Percentiles rank a stretch among this genome's conserved stretches.
phyloP scores from a whole-genome alignment of 2,329 filamentous ascomycete genomes.

The Cercospora zeina region DNA sequence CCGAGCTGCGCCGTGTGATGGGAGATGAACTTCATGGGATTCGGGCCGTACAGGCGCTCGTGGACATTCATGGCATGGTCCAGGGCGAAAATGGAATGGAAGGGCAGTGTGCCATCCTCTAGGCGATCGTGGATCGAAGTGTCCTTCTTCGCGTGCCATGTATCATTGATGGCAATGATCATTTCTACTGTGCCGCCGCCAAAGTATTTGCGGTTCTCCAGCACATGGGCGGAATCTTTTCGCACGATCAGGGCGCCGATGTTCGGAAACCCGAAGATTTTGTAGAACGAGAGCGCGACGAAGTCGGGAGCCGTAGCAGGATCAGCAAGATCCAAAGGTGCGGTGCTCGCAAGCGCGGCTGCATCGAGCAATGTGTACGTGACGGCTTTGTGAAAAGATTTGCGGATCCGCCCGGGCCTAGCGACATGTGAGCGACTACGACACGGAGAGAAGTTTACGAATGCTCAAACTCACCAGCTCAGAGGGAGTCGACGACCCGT shows the following conservation, averaged over 20 bases:
- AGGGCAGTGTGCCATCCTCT: slow-evolving; percentile 67
- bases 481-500: slow-evolving; percentile 42
- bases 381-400: slow-evolving; percentile 39
- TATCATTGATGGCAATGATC: slow-evolving; percentile 55
- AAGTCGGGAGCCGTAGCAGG: slow-evolving; percentile 59
- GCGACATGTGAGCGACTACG: slow-evolving; percentile 27
- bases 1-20: slow-evolving; percentile 59
- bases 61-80: slow-evolving; percentile 61
- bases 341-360: slow-evolving; percentile 65
- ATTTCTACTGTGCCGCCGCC: slow-evolving; percentile 67
- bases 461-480: slow-evolving; percentile 34
- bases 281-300: slow-evolving; percentile 62
- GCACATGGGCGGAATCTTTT: slow-evolving; percentile 56
- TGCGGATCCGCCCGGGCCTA: slow-evolving; percentile 40
- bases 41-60: slow-evolving; percentile 57
- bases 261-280: slow-evolving; percentile 67
- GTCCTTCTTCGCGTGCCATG: slow-evolving; percentile 58
- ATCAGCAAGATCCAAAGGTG: slow-evolving; percentile 57
- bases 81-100: slow-evolving; percentile 65
- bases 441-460: neutral
- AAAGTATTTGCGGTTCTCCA: slow-evolving; percentile 61
- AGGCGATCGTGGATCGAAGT: slow-evolving; percentile 60
- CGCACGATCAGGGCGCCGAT: slow-evolving; percentile 62
- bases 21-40: slow-evolving; percentile 60
- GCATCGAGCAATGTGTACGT: slow-evolving; percentile 61